Evolutionary conservation across 2,329 filamentous ascomycete genomes (phyloP).

Genomic region (Fusarium annulatum): DNA sequence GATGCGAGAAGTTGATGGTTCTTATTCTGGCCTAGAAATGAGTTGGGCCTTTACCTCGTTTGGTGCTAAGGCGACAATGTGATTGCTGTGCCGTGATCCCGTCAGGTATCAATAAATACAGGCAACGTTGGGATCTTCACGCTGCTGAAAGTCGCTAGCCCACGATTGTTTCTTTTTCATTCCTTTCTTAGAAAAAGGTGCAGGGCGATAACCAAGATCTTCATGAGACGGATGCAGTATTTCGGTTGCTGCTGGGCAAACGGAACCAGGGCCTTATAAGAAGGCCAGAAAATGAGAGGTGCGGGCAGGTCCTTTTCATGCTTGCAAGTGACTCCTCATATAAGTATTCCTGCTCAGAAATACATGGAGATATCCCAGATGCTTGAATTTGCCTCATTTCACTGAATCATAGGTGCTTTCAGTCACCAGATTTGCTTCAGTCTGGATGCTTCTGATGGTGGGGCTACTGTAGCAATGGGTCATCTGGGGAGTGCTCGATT

Average conservation of each 20-base stretch:
- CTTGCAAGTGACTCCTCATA: neutral
- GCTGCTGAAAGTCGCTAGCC: neutral
- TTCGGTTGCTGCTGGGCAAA: slow-evolving; percentile 17
- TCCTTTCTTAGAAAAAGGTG: neutral
- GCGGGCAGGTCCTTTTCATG: neutral
- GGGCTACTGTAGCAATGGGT: slow-evolving; percentile 17
- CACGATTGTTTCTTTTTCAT: neutral
- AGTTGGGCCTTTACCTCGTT: slow-evolving; percentile 14
- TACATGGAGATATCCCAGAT: neutral
- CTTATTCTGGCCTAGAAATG: neutral
- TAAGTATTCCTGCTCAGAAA: neutral
- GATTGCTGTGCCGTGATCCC: slow-evolving; percentile 23
- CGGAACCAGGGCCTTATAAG: slow-evolving; percentile 15
- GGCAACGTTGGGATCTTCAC: neutral
- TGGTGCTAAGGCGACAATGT: slow-evolving; percentile 1
- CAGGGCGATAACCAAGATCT: slow-evolving; percentile 21
- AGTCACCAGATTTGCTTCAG: slow-evolving; percentile 9
- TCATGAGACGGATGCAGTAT: slow-evolving; percentile 8
- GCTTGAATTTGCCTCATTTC: neutral
- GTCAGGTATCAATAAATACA: slow-evolving; percentile 19
- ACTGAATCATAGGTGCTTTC: neutral
- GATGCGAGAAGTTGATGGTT: slow-evolving; percentile 1
- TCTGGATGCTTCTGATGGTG: slow-evolving; percentile 4
- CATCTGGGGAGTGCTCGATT: slow-evolving; percentile 19
- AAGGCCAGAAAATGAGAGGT: neutral